These are phyloP conservation scores for Kappamyces sp. DNA, from an alignment of 192 early-diverging fungal species.

Conservation along the genomic window DNA sequence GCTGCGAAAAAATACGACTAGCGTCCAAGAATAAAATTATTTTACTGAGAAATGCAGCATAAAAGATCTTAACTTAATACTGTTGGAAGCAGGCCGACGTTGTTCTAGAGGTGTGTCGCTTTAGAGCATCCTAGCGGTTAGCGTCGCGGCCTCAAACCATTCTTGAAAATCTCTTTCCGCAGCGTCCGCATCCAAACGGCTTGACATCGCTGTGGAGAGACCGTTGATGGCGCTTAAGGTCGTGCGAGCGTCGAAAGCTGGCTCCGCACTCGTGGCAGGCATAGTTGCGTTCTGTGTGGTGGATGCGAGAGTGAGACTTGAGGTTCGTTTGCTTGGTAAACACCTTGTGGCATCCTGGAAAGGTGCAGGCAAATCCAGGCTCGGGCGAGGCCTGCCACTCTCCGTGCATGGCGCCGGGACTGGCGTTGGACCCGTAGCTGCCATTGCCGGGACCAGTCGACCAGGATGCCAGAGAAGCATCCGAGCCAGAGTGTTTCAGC, in stretches of 20 bases:
- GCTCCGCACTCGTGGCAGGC: conserved; percentile 41
- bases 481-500: conserved; percentile 14
- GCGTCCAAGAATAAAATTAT: neutral
- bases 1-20: neutral
- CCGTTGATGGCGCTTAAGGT: conserved; percentile 44
- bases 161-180: conserved; percentile 44
- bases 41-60: conserved; percentile 10
- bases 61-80: neutral
- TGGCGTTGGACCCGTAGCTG: conserved; percentile 1
- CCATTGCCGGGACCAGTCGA: conserved; percentile 2
- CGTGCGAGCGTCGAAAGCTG: conserved; percentile 44
- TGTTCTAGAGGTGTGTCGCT: conserved; percentile 32
- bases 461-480: conserved; percentile 6
- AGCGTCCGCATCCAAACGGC: conserved; percentile 44
- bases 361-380: conserved; percentile 17
- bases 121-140: conserved; percentile 32
- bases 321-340: conserved; percentile 39
- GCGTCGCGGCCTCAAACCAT: conserved; percentile 25
- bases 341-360: conserved; percentile 33
- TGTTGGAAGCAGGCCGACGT: conserved; percentile 26
- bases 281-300: conserved; percentile 34
- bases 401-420: neutral
- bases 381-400: neutral
- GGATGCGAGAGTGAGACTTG: conserved; percentile 44
- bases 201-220: conserved; percentile 44